Evolutionary conservation across 371 early-diverging fungal species (phyloP).

Genomic region (Batrachochytrium dendrobatidis): DNA sequence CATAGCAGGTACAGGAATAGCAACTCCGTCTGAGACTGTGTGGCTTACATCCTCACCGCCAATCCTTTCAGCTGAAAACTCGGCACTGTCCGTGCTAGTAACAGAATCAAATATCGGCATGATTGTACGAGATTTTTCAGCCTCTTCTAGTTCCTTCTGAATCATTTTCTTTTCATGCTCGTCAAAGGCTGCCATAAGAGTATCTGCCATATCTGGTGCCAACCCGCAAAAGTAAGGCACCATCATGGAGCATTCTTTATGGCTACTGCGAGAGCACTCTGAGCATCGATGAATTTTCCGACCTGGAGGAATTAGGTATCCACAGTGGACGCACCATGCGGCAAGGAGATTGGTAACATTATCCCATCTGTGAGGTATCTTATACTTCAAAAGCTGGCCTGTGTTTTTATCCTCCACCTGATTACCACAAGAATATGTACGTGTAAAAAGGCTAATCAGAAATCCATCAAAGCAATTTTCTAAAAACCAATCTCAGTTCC

Average conservation of each 20-base stretch:
- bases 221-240: constrained; percentile 54
- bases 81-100: not conserved
- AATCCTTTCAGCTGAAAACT: no score
- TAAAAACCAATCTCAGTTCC: no score
- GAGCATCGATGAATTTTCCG: constrained; percentile 30
- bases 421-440: no score
- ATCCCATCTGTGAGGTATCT: constrained; percentile 48
- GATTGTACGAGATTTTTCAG: constrained; percentile 15
- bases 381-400: constrained; percentile 42
- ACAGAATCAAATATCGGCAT: not conserved
- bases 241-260: constrained; percentile 42
- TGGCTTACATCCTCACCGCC: no score
- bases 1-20: no score
- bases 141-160: constrained; percentile 35
- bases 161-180: constrained; percentile 30
- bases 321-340: constrained; percentile 56
- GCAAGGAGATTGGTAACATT: constrained; percentile 25
- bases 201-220: constrained; percentile 33
- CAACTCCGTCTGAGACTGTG: no score
- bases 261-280: constrained; percentile 43
- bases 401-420: constrained; percentile 29
- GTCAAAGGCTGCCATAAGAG: constrained; percentile 37
- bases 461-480: no score
- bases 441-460: no score
- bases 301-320: constrained; percentile 40